phyloP scores from a whole-genome alignment of 164 flowering plant species.

The Echeveria elegans region DNA sequence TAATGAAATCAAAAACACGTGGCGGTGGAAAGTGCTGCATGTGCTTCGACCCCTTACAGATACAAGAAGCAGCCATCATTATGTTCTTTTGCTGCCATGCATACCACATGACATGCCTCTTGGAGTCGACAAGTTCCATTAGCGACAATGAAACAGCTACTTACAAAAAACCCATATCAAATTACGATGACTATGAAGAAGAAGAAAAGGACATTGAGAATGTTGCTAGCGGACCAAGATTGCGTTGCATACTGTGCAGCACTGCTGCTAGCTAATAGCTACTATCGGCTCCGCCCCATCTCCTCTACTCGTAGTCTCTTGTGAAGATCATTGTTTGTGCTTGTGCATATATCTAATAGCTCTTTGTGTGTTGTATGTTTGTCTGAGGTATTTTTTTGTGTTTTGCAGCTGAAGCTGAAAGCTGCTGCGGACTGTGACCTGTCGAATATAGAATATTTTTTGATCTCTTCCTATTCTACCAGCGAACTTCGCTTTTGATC shows the following conservation, averaged over 20 bases:
- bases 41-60: constrained; percentile 79
- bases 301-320: not conserved
- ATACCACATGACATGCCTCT: constrained; percentile 69
- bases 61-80: constrained; percentile 43
- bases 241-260: constrained; percentile 92
- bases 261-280: constrained; percentile 69
- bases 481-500: no score
- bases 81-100: constrained; percentile 95
- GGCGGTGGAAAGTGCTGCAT: constrained; percentile 89
- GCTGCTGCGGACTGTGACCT: no score
- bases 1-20: constrained; percentile 65
- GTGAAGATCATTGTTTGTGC: not conserved
- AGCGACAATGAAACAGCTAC: constrained; percentile 23
- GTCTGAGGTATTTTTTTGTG: not conserved
- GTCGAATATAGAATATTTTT: no score
- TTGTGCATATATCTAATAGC: not conserved
- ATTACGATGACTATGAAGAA: constrained; percentile 21
- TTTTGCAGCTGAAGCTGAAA: not conserved
- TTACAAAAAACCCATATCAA: constrained; percentile 8
- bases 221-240: constrained; percentile 15
- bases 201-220: constrained; percentile 26
- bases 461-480: not conserved
- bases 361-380: not conserved
- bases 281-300: no score
- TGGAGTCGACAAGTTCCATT: constrained; percentile 46